These are phyloP conservation scores for Chlamydomonas reinhardtii DNA, from an alignment of 163 green algal genomes.

Conservation along the genomic window DNA sequence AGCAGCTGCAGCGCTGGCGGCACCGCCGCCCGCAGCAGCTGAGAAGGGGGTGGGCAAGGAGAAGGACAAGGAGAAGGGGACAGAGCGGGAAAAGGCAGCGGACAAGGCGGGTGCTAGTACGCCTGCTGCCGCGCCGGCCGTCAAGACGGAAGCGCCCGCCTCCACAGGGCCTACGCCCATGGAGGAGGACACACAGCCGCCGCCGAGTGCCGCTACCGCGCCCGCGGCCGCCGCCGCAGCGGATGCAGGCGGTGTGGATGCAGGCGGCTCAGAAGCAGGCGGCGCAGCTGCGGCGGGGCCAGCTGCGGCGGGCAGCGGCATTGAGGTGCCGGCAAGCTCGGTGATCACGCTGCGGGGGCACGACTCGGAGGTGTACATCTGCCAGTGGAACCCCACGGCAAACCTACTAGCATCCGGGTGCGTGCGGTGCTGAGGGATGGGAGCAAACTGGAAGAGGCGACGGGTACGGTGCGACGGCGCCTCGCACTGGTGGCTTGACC, in stretches of 20 bases:
- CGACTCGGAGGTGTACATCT: slow-evolving; percentile 87
- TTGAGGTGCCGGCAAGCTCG: slow-evolving; percentile 52
- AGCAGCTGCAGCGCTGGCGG: background rate
- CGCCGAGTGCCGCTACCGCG: background rate
- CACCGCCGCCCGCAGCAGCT: background rate
- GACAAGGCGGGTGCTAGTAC: background rate
- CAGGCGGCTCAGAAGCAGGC: too few relatives aligned
- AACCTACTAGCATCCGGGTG: slow-evolving; percentile 87
- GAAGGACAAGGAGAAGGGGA: too few relatives aligned
- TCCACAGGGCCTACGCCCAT: slow-evolving; percentile 41
- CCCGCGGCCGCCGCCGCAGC: background rate
- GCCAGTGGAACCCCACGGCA: slow-evolving; percentile 84
- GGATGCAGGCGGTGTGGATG: background rate
- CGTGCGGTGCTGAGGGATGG: background rate
- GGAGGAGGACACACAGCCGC: slow-evolving; percentile 52
- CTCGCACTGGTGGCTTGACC: too few relatives aligned
- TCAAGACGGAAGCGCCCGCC: slow-evolving; percentile 11
- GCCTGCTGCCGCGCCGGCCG: background rate
- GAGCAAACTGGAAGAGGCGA: background rate
- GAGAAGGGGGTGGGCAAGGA: too few relatives aligned
- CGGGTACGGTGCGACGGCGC: too few relatives aligned
- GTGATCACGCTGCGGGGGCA: slow-evolving; percentile 80
- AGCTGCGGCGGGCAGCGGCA: background rate
- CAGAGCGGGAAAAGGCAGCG: background rate
- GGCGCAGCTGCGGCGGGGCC: too few relatives aligned